Evolutionary conservation across 78 protist genomes (phyloP).

Genomic region (Emiliania huxleyi): DNA sequence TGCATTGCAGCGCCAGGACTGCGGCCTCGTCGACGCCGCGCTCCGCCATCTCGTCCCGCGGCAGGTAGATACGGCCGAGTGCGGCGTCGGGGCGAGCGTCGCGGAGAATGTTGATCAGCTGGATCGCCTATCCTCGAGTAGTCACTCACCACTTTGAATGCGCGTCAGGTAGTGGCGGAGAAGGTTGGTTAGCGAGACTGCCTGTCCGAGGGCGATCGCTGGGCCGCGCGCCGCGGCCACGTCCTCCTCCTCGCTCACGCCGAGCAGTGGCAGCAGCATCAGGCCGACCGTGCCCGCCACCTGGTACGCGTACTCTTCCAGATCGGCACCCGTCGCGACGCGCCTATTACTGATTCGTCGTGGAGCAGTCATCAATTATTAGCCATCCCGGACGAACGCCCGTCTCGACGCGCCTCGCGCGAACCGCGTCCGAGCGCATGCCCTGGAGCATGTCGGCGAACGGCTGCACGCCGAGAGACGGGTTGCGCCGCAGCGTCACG

Average conservation of each 20-base stretch:
- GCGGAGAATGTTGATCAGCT: neutral
- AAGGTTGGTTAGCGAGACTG: too few species aligned
- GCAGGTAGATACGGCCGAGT: neutral
- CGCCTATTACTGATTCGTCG: too few species aligned
- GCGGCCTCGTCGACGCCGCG: neutral
- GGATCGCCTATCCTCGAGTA: neutral
- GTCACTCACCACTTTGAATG: too few species aligned
- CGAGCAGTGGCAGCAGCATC: constrained; percentile 11
- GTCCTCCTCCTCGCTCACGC: too few species aligned
- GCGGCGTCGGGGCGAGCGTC: neutral
- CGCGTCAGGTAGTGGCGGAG: too few species aligned
- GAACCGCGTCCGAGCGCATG: neutral
- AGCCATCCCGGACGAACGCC: too few species aligned
- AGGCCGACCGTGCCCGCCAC: neutral
- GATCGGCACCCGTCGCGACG: neutral
- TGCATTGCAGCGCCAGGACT: neutral
- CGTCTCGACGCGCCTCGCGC: neutral
- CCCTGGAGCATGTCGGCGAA: neutral
- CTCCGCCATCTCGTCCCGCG: neutral
- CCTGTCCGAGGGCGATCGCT: too few species aligned
- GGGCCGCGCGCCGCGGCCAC: neutral
- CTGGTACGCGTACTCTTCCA: neutral
- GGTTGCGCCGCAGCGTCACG: neutral
- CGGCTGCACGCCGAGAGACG: neutral
- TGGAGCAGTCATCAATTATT: too few species aligned